phyloP scores from a whole-genome alignment of 225 moss, liverwort and hornwort genomes.

The Thuidium tamariscinum region DNA sequence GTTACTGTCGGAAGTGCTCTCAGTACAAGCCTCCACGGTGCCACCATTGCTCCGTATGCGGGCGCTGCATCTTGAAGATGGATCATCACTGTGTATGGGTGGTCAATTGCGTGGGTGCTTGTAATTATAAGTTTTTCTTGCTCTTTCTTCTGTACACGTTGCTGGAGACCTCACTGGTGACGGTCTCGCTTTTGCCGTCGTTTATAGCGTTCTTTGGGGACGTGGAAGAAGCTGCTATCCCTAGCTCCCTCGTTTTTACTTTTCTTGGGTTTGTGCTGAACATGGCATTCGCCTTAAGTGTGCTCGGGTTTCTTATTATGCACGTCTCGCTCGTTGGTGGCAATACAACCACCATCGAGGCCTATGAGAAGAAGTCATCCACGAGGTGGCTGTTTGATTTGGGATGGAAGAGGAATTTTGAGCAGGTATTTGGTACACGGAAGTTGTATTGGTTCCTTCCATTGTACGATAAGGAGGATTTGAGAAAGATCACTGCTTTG shows the following conservation, averaged over 20 bases:
- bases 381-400: slow-evolving; percentile 90
- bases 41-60: slow-evolving; percentile 96
- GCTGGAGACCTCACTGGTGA: slow-evolving; percentile 81
- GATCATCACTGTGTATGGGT: slow-evolving; percentile 99
- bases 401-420: slow-evolving; percentile 80
- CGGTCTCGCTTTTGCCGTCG: slow-evolving; percentile 68
- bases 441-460: slow-evolving; percentile 88
- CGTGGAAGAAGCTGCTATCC: slow-evolving; percentile 73
- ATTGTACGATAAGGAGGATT: slow-evolving; percentile 84
- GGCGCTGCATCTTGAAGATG: slow-evolving; percentile 96
- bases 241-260: slow-evolving; percentile 72
- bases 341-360: slow-evolving; percentile 95
- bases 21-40: slow-evolving; percentile 97
- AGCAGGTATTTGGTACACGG: slow-evolving; percentile 92
- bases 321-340: slow-evolving; percentile 91
- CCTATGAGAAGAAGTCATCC: slow-evolving; percentile 87
- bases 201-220: slow-evolving; percentile 95
- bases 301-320: slow-evolving; percentile 95
- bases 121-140: slow-evolving; percentile 88
- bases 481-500: slow-evolving; percentile 81
- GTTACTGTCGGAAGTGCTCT: slow-evolving; percentile 87
- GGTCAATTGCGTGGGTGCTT: slow-evolving; percentile 92
- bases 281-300: slow-evolving; percentile 92
- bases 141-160: slow-evolving; percentile 91
- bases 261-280: slow-evolving; percentile 92